Evolutionary conservation across 169 alveolate genomes (phyloP), one percentile per base, ranked within the genome.

Genomic region (Theileria annulata): DNA sequence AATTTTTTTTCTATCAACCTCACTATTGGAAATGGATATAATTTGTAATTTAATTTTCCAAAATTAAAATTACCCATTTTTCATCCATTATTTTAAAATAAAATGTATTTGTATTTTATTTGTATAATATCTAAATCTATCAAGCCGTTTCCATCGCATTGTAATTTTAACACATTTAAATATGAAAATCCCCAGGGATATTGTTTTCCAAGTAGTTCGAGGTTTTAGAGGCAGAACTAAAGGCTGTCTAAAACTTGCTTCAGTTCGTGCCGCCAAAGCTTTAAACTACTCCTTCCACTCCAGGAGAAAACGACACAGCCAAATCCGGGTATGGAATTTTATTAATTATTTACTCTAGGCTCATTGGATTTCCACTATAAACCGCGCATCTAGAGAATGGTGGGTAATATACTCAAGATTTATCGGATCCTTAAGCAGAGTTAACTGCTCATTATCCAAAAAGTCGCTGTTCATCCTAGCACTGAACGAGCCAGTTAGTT

Each of bases 311-410:
- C 54, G 82, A 15, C 85, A 86, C 76, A 72, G 79, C 28, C 63
- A 81, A 31, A 56, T 81, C 5, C 51, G 90, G 25, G 60, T 37
- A 71, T 15, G 79, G 15, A 63, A n/a, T 64, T n/a, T 48, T 17
- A 17, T 23, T 25, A n/a, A 30, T 37, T 33, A 37, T 51, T 47
- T n/a, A 31, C 56, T 35, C 23, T 35, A 80, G 89, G 88, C 87
- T 25, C 94, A 90, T 58, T 90, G 94, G 94, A 86, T 85, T 28
- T 91, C 94, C 19, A 87, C 91, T 30, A 69, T 90, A 33, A 90
- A 90, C 67, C 77, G 94, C 13, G 92, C 92, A 13, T 80, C 92
- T 17, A 86, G 94, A 33, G 94, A 90, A 75, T 90, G 94, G 94
- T 83, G 80, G 60, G 72, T 90, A 9, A 86, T 85, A 4, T 90